Base-by-base conservation (phyloP, 225 moss, liverwort and hornwort genomes). In the Antitrichia curtipendula region DNA sequence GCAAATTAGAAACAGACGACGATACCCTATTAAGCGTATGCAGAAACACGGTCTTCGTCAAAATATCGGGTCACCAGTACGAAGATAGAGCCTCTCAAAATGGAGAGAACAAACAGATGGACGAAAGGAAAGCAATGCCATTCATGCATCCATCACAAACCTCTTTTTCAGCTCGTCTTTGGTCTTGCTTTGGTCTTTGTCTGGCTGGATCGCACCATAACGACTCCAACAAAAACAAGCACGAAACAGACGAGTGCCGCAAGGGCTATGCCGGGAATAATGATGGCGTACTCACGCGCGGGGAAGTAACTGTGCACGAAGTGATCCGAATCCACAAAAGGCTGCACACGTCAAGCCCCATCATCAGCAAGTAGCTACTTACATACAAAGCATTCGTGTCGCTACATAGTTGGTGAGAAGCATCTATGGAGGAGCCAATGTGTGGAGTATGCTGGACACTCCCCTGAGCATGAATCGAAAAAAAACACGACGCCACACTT, bases 251-350 rank as follows among this genome's bases (percentile, higher is more conserved):
- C 87, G 52, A 99, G 93, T 32, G 95, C 88, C 45, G 95, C 95
- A 66, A 94, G 94, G 74, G 95, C 95, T 59, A 97, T 86, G 45
- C 95, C 97, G n/a, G 98, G 98, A 76, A 99, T 95, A 87, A 97
- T 94, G 82, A 99, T 95, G 52, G 98, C 98, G 89, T 95, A 97
- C 88, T 99, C 97, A 65, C 98, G 95, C 19, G 93, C 95, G 31
- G 96, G 98, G 85, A 99, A 99, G 89, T 97, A 99, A 80, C 91
- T 89, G 86, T 99, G 98, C 58, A 99, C 94, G 86, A 97, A 99
- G 88, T 99, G 98, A 91, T 99, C 98, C 81, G 93, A 94, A 91
- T 99, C 98, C 87, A 99, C 98, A 87, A 99, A 99, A 69, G 98
- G 98, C 97, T 97, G 96, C 92, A 88, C 64, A 86, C 38, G 32